Conservation (phyloP, 2,329 filamentous ascomycete genomes). For the Fusarium caatingaense region DNA sequence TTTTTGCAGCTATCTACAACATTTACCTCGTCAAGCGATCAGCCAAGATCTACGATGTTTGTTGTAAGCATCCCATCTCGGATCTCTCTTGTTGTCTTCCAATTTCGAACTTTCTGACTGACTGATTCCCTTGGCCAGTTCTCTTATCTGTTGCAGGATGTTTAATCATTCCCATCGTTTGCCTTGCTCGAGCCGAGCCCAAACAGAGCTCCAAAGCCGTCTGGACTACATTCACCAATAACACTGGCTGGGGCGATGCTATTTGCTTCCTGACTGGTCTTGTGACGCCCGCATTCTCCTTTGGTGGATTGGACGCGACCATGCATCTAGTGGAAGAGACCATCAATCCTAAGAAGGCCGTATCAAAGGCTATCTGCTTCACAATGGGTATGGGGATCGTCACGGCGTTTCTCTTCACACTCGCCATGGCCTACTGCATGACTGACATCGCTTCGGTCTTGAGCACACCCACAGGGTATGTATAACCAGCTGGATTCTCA, state of each 20-base stretch:
- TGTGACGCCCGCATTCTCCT: neutral
- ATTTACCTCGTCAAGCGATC: neutral
- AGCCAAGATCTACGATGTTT: neutral
- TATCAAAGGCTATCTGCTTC: neutral
- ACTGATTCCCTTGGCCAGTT: no score
- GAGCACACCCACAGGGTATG: no score
- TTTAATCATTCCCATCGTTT: neutral
- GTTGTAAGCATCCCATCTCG: neutral
- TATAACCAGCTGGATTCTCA: no score
- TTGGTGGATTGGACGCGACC: neutral
- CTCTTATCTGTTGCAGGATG: no score
- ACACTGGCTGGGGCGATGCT: neutral
- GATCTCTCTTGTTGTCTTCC: no score
- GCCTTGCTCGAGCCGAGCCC: neutral
- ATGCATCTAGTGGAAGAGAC: neutral
- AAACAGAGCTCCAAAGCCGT: neutral
- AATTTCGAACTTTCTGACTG: no score
- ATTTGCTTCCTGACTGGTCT: neutral
- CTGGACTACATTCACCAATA: neutral
- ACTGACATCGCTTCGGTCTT: neutral
- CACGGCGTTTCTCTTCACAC: neutral
- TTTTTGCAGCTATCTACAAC: neutral
- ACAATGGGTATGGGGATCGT: neutral
- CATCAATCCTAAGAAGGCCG: neutral
- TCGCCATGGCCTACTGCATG: neutral